Evolutionary conservation across 192 early-diverging fungal species (phyloP).

Genomic region (Backusella tarrabulga): DNA sequence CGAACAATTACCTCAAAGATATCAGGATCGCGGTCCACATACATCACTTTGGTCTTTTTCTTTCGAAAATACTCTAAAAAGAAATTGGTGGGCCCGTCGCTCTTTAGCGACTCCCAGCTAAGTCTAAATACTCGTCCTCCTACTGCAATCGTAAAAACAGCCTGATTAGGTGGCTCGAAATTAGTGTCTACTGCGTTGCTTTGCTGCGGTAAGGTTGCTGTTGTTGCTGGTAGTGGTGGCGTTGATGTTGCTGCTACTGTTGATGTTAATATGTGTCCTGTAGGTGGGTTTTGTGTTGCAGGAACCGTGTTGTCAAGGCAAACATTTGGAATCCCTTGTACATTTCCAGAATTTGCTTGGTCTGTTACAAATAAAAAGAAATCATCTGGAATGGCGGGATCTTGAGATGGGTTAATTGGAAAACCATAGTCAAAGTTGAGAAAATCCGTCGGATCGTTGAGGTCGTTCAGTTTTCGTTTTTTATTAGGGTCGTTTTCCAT

Average conservation of each 20-base stretch:
- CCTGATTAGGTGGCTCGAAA: slow-evolving; percentile 19
- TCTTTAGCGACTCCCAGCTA: slow-evolving; percentile 36
- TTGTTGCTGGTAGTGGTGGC: neutral
- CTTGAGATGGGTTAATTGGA: neutral
- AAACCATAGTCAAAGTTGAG: slow-evolving; percentile 13
- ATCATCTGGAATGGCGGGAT: slow-evolving; percentile 8
- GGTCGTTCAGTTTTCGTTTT: neutral
- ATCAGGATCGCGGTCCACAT: slow-evolving; percentile 53
- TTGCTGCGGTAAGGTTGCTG: neutral
- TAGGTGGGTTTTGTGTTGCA: neutral
- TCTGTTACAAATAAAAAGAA: slow-evolving; percentile 17
- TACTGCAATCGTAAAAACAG: slow-evolving; percentile 32
- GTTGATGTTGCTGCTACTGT: neutral
- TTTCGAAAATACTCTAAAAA: slow-evolving; percentile 25
- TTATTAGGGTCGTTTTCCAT: neutral
- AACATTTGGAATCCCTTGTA: neutral
- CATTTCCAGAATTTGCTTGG: too few species aligned
- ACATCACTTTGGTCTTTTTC: slow-evolving; percentile 25
- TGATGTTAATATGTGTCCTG: neutral
- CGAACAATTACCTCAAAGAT: slow-evolving; percentile 52
- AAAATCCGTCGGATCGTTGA: neutral
- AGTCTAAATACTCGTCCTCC: slow-evolving; percentile 28
- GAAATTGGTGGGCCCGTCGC: slow-evolving; percentile 48
- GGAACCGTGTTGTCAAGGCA: neutral
- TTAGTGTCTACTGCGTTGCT: neutral